A percentile compares a stretch with the other conserved stretches of the same genome.
phyloP scores from a whole-genome alignment of 2,329 filamentous ascomycete species.

The Pyricularia pennisetigena region DNA sequence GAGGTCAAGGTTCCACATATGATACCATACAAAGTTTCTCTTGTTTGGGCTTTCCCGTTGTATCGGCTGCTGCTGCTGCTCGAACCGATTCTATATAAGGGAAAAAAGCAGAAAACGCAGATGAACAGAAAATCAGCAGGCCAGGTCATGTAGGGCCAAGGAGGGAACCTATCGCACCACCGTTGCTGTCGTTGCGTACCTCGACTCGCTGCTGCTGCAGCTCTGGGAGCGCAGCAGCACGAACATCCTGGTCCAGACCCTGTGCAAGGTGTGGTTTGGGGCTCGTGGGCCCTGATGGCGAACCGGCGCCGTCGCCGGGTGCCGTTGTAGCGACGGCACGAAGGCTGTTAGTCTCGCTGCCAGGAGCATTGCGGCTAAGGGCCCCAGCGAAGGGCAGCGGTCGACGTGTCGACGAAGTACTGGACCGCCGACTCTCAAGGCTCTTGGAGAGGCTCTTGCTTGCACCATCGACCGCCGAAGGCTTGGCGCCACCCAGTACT shows the following conservation, averaged over 20 bases:
- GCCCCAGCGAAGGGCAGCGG: conserved; percentile 35
- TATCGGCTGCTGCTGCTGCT: conserved; percentile 11
- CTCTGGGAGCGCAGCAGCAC: background rate
- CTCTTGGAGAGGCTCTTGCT: conserved; percentile 77
- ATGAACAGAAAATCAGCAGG: conserved; percentile 12
- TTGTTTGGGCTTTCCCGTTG: conserved; percentile 33
- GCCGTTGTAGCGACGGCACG: conserved; percentile 31
- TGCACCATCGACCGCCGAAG: conserved; percentile 57
- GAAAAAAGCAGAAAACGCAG: background rate
- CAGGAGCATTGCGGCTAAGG: conserved; percentile 37
- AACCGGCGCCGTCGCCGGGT: conserved; percentile 13
- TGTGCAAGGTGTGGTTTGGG: conserved; percentile 26
- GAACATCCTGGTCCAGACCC: conserved; percentile 7
- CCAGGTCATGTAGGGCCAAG: conserved; percentile 29
- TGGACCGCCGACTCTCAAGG: conserved; percentile 83
- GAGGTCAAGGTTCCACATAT: conserved; percentile 51
- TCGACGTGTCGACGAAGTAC: conserved; percentile 73
- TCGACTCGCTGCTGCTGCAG: conserved; percentile 24
- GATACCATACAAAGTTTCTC: conserved; percentile 50
- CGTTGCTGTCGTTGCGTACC: conserved; percentile 33
- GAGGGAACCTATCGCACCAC: conserved; percentile 33
- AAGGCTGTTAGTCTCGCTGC: conserved; percentile 50
- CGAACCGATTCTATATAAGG: background rate
- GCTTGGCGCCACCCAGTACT: conserved; percentile 25
- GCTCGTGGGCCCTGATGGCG: conserved; percentile 18